phyloP scores from a whole-genome alignment of 805 yeast species.

The Saccharomyces paradoxus region DNA sequence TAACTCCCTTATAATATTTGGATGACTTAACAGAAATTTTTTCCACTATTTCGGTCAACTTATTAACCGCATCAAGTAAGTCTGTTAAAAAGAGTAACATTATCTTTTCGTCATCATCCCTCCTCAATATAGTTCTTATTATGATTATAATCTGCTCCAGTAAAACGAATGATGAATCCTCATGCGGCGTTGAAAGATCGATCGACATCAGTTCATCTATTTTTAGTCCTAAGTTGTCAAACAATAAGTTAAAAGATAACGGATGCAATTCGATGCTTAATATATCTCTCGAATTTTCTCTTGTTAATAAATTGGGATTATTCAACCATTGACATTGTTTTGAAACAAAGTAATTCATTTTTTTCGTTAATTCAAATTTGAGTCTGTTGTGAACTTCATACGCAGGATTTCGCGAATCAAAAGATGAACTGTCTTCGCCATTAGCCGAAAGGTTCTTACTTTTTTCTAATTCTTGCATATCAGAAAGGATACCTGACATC shows the following conservation, averaged over 20 bases:
- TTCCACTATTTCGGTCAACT: conserved; percentile 15
- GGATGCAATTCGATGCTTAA: conserved; percentile 57
- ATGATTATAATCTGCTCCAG: conserved; percentile 43
- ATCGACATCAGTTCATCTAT: conserved; percentile 24
- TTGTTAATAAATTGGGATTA: conserved; percentile 40
- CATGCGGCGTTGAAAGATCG: conserved; percentile 9
- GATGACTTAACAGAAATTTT: conserved; percentile 10
- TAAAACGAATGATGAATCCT: conserved; percentile 24
- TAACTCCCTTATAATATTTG: conserved; percentile 19
- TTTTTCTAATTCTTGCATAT: neutral
- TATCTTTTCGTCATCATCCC: conserved; percentile 19
- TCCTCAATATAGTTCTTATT: conserved; percentile 31
- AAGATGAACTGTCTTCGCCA: neutral
- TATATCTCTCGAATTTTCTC: conserved; percentile 66
- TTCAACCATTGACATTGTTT: conserved; percentile 41
- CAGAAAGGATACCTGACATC: conserved; percentile 49
- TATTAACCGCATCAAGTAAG: conserved; percentile 27
- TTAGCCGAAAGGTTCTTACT: neutral
- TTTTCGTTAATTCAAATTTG: conserved; percentile 26
- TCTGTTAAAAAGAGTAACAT: conserved; percentile 27
- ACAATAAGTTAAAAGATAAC: conserved; percentile 39
- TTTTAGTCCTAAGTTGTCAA: conserved; percentile 34
- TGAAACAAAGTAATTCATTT: conserved; percentile 39
- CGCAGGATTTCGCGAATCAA: neutral
- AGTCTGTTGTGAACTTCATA: conserved; percentile 7